Evolutionary conservation across 2,329 filamentous ascomycete genomes (phyloP), one percentile per base, ranked within the genome.

Genomic region (Venturia effusa): DNA sequence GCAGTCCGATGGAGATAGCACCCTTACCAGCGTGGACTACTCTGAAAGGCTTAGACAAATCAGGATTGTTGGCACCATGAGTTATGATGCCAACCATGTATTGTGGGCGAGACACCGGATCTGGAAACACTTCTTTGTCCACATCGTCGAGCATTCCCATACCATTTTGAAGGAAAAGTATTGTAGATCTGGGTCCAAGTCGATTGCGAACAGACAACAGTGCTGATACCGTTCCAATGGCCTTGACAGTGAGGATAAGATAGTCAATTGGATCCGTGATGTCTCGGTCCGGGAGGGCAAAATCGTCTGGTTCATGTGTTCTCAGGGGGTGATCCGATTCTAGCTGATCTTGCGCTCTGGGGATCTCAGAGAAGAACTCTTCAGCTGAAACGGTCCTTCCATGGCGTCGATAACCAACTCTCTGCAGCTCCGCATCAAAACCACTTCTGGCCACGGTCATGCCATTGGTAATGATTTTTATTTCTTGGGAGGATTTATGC

Each of bases 121-220:
- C 83, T 0, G 84, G 81, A 68, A 96, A 97, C 34, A 95, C 74
- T 13, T 81, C 74, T 40, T 81, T 75, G 69, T 90, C 91, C 48
- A 97, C 81, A 60, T 86, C 82, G 60, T 97, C 92, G n/a, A 91
- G 80, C 1, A 91, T 78, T 0, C 94, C 93, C 74, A 97, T 84
- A 0, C 92, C 91, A 67, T 93, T 89, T 64, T 91, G 88, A 64
- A 95, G 74, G 64, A 96, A 83, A 65, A 89, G 85, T 8, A 96
- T 82, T 0, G 90, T 89, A 0, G 88, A 90, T 34, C 84, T 77
- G 2, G 82, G 78, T 54, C 83, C 80, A n/a, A 95, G 76, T 11
- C 90, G 83, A 67, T 85, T 81, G 2, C 86, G 81, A 62, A 96
- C 83, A 0, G 83, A 75, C 7, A 83, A 78, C 17, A 96, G 74